Evolutionary conservation across 2,329 filamentous ascomycete genomes (phyloP).

Genomic region (Emmonsiellopsis sp.): DNA sequence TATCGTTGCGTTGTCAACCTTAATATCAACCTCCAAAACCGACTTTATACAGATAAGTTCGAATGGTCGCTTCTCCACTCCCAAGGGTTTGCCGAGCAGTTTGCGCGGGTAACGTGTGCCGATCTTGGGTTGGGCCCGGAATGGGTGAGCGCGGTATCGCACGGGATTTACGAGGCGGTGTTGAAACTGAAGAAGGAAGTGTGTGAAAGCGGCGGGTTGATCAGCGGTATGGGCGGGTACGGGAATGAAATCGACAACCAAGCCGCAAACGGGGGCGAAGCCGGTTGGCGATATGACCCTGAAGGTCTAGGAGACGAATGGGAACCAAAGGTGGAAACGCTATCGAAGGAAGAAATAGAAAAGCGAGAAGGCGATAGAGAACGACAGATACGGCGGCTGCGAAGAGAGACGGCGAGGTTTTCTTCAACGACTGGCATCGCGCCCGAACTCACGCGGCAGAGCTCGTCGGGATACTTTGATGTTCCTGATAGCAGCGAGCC

Average conservation of each 20-base stretch:
- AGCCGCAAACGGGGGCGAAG: constrained; percentile 69
- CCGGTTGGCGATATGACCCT: constrained; percentile 92
- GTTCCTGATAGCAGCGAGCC: constrained; percentile 58
- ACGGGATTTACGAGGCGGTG: constrained; percentile 94
- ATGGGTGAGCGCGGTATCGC: constrained; percentile 89
- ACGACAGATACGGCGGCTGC: constrained; percentile 73
- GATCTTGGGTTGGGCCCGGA: constrained; percentile 84
- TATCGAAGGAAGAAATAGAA: constrained; percentile 95
- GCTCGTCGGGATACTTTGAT: constrained; percentile 50
- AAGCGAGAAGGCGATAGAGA: constrained; percentile 92
- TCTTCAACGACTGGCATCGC: constrained; percentile 76
- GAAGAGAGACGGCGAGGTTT: constrained; percentile 86
- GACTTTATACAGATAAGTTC: constrained; percentile 92
- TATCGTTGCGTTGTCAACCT: constrained; percentile 88
- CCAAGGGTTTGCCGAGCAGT: constrained; percentile 81
- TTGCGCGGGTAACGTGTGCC: constrained; percentile 85
- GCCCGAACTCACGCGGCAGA: constrained; percentile 57
- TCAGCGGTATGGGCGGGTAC: constrained; percentile 61
- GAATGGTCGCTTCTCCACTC: constrained; percentile 94
- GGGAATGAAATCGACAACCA: constrained; percentile 76
- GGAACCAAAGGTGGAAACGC: constrained; percentile 70
- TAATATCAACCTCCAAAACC: constrained; percentile 83
- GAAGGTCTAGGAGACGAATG: constrained; percentile 78
- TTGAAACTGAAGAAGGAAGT: constrained; percentile 91
- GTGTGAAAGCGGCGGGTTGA: constrained; percentile 79